Evolutionary conservation across 164 flowering plant species (phyloP).

Genomic region (Sextonia rubra): DNA sequence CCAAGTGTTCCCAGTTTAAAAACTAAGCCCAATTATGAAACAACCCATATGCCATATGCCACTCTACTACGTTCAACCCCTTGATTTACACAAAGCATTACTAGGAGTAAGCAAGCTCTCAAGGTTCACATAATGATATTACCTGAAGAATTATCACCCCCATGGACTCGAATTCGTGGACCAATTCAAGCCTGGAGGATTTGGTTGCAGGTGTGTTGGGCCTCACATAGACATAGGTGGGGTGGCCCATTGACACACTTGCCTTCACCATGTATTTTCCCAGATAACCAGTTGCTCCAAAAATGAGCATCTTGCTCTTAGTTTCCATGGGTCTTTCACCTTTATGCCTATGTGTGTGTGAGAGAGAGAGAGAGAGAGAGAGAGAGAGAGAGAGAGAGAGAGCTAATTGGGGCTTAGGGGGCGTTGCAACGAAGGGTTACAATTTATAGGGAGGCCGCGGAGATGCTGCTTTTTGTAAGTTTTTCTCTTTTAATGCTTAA

Average conservation of each 20-base stretch:
- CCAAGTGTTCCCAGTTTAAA: too few relatives aligned
- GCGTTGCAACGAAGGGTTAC: neutral
- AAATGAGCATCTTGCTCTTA: slow-evolving; percentile 29
- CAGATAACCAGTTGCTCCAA: slow-evolving; percentile 43
- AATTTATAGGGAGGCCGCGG: neutral
- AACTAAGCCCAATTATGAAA: too few relatives aligned
- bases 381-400: neutral
- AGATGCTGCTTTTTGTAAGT: neutral
- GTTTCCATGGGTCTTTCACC: slow-evolving; percentile 6
- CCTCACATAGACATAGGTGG: slow-evolving; percentile 31
- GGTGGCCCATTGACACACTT: slow-evolving; percentile 26
- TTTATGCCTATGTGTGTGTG: neutral
- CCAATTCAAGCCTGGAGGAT: slow-evolving; percentile 14
- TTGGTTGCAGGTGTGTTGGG: slow-evolving; percentile 14
- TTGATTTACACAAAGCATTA: too few relatives aligned
- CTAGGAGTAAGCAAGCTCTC: too few relatives aligned
- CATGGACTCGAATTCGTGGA: slow-evolving; percentile 22
- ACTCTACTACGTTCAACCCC: too few relatives aligned
- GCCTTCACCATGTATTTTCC: slow-evolving; percentile 37
- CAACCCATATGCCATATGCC: too few relatives aligned
- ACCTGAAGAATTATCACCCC: slow-evolving; percentile 32
- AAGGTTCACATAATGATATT: neutral
- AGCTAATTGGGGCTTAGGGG: neutral
- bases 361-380: neutral
- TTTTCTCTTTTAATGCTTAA: too few relatives aligned